A percentile compares a stretch with the other conserved stretches of the same genome.
phyloP scores from a whole-genome alignment of 2,329 filamentous ascomycete genomes.

The Penicillium polonicum region DNA sequence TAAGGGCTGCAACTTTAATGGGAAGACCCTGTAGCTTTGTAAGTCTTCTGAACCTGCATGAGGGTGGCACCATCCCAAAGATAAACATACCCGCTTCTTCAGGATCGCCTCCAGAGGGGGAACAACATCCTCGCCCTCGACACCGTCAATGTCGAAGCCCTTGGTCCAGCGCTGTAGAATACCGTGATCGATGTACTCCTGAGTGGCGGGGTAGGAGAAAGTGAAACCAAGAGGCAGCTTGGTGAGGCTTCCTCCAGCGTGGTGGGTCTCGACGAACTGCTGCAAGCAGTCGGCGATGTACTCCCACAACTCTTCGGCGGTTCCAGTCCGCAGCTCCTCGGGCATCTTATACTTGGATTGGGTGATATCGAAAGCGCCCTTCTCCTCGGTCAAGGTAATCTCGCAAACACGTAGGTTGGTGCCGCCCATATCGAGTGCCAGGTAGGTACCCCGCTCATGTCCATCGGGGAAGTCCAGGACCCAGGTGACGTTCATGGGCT shows the following conservation, averaged over 20 bases:
- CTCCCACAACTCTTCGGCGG: constrained; percentile 84
- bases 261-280: constrained; percentile 85
- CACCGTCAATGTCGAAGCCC: constrained; percentile 89
- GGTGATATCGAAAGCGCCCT: constrained; percentile 89
- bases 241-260: constrained; percentile 61
- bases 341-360: constrained; percentile 97
- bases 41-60: background rate
- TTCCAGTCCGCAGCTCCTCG: constrained; percentile 83
- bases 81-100: constrained; percentile 59
- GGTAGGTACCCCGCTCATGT: constrained; percentile 79
- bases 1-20: constrained; percentile 87
- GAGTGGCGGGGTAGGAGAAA: constrained; percentile 91
- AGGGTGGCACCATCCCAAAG: no score
- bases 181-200: constrained; percentile 90
- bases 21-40: constrained; percentile 65
- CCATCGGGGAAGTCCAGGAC: constrained; percentile 87
- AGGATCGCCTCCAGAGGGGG: constrained; percentile 82
- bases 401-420: constrained; percentile 95
- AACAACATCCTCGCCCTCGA: constrained; percentile 87
- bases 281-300: constrained; percentile 91
- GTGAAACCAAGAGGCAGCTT: constrained; percentile 84
- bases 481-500: constrained; percentile 99
- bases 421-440: constrained; percentile 93
- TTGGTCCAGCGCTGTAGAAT: constrained; percentile 96
- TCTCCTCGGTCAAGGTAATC: constrained; percentile 81